A percentile compares a stretch with the other conserved stretches of the same genome.
These are phyloP conservation scores for Rhamnella rubrinervis DNA, from an alignment of 331 rosid species.

Conservation along the genomic window DNA sequence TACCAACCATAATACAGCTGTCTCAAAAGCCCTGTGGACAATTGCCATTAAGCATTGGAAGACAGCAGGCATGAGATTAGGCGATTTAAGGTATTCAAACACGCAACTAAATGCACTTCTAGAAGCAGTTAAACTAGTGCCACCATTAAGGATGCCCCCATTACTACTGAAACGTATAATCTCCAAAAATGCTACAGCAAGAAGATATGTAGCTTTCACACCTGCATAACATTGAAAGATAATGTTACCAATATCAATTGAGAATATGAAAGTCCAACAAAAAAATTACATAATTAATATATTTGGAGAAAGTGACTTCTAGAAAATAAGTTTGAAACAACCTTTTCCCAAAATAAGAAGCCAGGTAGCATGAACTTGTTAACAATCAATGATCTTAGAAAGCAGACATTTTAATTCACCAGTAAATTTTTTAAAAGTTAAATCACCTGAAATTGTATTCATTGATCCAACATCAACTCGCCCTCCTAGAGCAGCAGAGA, in stretches of 20 bases:
- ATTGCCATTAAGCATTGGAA: constrained; percentile 89
- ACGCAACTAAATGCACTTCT: constrained; percentile 95
- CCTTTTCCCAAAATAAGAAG: background rate
- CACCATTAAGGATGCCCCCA: constrained; percentile 94
- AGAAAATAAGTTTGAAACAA: background rate
- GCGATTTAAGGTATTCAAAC: constrained; percentile 96
- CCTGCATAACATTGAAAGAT: constrained; percentile 46
- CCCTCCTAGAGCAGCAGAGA: constrained; percentile 96
- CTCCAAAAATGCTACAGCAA: constrained; percentile 95
- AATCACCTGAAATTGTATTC: constrained; percentile 86
- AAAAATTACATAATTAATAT: background rate
- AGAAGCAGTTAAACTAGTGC: constrained; percentile 49
- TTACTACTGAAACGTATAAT: constrained; percentile 95
- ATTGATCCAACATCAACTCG: constrained; percentile 85
- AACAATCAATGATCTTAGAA: constrained; percentile 19
- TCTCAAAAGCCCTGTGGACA: constrained; percentile 88
- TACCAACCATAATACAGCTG: constrained; percentile 93
- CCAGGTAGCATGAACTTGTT: background rate
- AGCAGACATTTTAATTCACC: background rate
- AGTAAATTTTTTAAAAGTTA: background rate
- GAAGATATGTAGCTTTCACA: constrained; percentile 98
- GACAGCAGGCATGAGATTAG: constrained; percentile 93
- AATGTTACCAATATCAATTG: constrained; percentile 5
- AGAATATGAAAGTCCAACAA: background rate
- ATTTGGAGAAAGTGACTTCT: background rate